phyloP scores from a whole-genome alignment of 1,284 basidiomycete species.

The Ceratobasidium sp. region DNA sequence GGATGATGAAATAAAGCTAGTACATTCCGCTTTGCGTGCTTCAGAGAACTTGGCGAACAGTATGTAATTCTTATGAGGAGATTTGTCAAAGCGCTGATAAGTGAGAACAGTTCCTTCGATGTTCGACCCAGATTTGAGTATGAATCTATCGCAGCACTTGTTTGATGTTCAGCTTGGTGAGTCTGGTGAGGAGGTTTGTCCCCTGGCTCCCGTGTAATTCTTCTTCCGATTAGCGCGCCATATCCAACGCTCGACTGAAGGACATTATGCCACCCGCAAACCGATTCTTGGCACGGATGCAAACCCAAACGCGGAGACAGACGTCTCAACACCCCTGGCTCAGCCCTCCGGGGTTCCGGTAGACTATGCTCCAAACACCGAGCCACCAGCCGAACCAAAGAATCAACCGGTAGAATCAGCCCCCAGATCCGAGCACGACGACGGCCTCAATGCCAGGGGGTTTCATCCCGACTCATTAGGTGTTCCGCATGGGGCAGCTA shows the following conservation, averaged over 20 bases:
- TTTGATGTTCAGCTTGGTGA: conserved; percentile 9
- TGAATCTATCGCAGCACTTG: conserved; percentile 18
- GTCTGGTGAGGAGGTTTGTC: neutral
- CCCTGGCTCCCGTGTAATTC: neutral
- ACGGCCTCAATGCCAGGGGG: no score
- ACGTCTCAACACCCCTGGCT: no score
- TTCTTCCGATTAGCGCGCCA: neutral
- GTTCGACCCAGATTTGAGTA: conserved; percentile 1
- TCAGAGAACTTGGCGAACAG: neutral
- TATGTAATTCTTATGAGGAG: neutral
- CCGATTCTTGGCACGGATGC: no score
- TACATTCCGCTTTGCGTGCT: neutral
- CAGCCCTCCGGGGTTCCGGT: no score
- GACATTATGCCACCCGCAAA: neutral
- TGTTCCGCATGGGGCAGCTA: no score
- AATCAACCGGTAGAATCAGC: no score
- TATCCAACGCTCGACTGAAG: neutral
- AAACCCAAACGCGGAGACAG: no score
- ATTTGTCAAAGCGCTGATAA: neutral
- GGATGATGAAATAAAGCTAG: conserved; percentile 3
- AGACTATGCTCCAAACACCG: no score
- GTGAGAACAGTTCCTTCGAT: neutral
- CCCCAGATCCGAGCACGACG: no score
- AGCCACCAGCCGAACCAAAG: no score
- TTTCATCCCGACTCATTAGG: no score